A percentile compares a stretch with the other conserved stretches of the same genome.
phyloP scores from a whole-genome alignment of 1,139 yeast genomes.

The Pichia sp. region DNA sequence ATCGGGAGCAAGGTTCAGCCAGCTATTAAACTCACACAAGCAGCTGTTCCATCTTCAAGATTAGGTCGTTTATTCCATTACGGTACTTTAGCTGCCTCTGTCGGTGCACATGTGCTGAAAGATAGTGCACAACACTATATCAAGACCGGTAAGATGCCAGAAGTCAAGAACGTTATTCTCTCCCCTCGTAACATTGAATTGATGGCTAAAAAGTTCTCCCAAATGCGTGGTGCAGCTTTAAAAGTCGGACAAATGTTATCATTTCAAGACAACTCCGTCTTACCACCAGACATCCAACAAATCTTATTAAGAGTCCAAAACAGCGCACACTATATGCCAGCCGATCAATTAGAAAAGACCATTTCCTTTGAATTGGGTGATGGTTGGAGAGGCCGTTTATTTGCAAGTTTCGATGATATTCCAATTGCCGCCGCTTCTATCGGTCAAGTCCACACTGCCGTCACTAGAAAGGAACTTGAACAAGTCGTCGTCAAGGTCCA shows the following conservation, averaged over 20 bases:
- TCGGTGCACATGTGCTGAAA: conserved; percentile 81
- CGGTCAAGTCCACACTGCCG: conserved; percentile 94
- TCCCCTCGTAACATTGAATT: conserved; percentile 85
- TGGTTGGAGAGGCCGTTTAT: conserved; percentile 70
- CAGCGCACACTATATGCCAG: conserved; percentile 96
- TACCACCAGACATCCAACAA: conserved; percentile 83
- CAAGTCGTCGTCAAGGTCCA: conserved; percentile 96
- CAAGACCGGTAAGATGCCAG: conserved; percentile 44
- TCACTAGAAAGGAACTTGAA: conserved; percentile 44
- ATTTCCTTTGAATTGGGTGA: conserved; percentile 72
- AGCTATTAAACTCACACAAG: conserved; percentile 52
- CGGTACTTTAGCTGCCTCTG: conserved; percentile 89
- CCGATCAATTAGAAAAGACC: conserved; percentile 78
- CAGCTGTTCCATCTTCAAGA: conserved; percentile 84
- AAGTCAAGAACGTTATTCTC: conserved; percentile 61
- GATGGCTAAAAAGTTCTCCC: conserved; percentile 80
- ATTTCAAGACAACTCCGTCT: conserved; percentile 82
- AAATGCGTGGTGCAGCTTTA: conserved; percentile 98
- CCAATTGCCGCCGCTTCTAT: conserved; percentile 98
- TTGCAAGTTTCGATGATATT: conserved; percentile 74
- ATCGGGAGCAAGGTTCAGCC: conserved; percentile 40
- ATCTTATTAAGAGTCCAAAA: conserved; percentile 85
- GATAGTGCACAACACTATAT: conserved; percentile 76
- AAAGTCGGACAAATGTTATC: conserved; percentile 95
- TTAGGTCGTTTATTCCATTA: conserved; percentile 88